phyloP scores from a whole-genome alignment of 2,329 filamentous ascomycete species.

The Ascochyta lentis region DNA sequence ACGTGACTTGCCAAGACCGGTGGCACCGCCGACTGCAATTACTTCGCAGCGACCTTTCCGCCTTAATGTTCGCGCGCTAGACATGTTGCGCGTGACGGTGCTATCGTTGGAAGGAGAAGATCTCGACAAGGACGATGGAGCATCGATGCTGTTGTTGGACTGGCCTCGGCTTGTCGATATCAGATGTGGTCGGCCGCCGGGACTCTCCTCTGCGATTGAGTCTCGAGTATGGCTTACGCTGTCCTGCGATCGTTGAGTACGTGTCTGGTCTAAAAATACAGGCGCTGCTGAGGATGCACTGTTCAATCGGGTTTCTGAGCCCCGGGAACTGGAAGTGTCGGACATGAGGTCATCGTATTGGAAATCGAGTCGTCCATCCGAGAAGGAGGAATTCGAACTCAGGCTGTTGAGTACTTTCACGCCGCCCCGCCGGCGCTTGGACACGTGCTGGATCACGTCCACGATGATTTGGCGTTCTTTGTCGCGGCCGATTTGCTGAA shows the following conservation, averaged over 20 bases:
- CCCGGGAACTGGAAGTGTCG: conserved; percentile 61
- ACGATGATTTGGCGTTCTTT: conserved; percentile 74
- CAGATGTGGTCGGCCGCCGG: conserved; percentile 32
- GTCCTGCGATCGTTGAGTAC: conserved; percentile 40
- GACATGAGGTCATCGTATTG: conserved; percentile 59
- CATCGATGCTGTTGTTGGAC: conserved; percentile 43
- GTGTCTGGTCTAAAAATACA: conserved; percentile 36
- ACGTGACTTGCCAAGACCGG: conserved; percentile 67
- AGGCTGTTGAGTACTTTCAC: conserved; percentile 56
- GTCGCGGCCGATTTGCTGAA: conserved; percentile 79
- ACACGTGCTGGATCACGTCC: conserved; percentile 74
- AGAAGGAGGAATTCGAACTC: conserved; percentile 61
- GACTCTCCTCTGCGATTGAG: conserved; percentile 31
- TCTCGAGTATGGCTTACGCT: conserved; percentile 33
- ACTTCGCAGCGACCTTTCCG: conserved; percentile 65
- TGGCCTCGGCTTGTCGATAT: conserved; percentile 26
- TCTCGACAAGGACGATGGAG: conserved; percentile 32
- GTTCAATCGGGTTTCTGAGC: conserved; percentile 55
- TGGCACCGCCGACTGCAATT: conserved; percentile 62
- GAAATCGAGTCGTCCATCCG: conserved; percentile 58
- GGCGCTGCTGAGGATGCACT: conserved; percentile 37
- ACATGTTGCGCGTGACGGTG: conserved; percentile 32
- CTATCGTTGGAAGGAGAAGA: conserved; percentile 38
- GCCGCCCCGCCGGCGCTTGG: conserved; percentile 64
- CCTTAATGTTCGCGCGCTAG: conserved; percentile 52